Conservation (phyloP, 2,329 filamentous ascomycete genomes). For the Epichloe gansuensis region DNA sequence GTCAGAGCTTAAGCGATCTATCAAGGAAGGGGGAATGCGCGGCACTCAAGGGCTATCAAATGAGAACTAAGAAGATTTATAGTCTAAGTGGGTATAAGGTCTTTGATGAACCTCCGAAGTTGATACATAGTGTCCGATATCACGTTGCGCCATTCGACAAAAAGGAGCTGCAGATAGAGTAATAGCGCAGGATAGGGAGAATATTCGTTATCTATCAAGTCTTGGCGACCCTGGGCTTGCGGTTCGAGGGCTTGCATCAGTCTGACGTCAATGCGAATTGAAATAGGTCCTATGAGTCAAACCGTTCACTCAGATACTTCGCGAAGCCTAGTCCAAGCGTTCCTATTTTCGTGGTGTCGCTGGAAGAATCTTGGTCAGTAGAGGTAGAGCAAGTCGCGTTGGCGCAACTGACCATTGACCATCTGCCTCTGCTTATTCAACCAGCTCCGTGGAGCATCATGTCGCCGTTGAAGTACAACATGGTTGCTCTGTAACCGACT, state of each 20-base stretch:
- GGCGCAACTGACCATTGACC: constrained; percentile 45
- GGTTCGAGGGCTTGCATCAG: neutral
- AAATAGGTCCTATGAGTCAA: neutral
- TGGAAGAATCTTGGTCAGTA: constrained; percentile 28
- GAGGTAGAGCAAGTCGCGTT: constrained; percentile 31
- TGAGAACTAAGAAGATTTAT: neutral
- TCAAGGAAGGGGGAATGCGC: too few species aligned
- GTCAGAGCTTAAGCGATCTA: too few species aligned
- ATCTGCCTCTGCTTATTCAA: constrained; percentile 69
- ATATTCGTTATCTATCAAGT: too few species aligned
- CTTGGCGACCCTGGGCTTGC: neutral
- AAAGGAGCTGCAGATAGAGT: neutral
- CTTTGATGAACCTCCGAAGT: neutral
- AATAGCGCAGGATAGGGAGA: neutral
- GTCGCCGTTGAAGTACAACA: constrained; percentile 62
- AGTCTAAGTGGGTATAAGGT: constrained; percentile 1
- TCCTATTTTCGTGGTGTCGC: constrained; percentile 35
- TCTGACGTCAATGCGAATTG: neutral
- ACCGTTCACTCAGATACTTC: neutral
- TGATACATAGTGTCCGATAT: neutral
- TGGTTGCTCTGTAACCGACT: constrained; percentile 72
- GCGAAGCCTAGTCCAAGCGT: constrained; percentile 19
- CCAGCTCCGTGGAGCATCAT: constrained; percentile 70
- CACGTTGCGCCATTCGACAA: neutral
- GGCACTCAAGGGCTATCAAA: neutral